These are phyloP conservation scores for Phytopythium litorale DNA, from an alignment of 352 stramenopile species.

Conservation along the genomic window DNA sequence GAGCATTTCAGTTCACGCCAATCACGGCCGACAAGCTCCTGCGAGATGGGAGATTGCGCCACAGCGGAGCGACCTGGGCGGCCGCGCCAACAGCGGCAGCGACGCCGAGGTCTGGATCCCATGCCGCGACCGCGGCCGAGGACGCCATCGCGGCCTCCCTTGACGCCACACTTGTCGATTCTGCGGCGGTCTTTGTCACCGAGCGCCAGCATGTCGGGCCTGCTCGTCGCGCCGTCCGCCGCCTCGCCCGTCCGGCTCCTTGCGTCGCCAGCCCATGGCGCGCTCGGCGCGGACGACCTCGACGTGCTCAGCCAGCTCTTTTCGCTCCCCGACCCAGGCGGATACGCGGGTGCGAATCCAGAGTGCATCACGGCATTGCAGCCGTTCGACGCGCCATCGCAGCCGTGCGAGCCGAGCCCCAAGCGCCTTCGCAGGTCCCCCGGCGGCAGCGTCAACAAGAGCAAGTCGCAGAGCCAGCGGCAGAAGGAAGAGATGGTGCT, in stretches of 20 bases:
- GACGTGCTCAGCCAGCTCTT: background rate
- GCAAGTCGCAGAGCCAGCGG: constrained; percentile 28
- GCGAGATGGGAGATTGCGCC: too few relatives aligned
- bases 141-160: background rate
- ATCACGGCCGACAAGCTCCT: too few relatives aligned
- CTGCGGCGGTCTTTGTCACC: background rate
- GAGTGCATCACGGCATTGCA: background rate
- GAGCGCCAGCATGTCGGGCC: background rate
- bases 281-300: background rate
- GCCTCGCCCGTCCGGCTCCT: background rate
- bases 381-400: background rate
- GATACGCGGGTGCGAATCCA: too few relatives aligned
- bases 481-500: constrained; percentile 30
- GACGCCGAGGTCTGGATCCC: background rate
- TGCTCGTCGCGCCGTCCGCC: background rate
- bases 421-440: constrained; percentile 13
- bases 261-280: background rate
- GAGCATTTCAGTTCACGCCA: too few relatives aligned
- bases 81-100: too few relatives aligned
- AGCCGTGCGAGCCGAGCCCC: background rate
- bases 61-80: too few relatives aligned
- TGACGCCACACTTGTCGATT: background rate
- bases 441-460: background rate
- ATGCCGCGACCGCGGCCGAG: background rate
- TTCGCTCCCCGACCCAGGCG: background rate